phyloP scores from a whole-genome alignment of 1,284 basidiomycete species.

The Cutaneotrichosporon mucoides region DNA sequence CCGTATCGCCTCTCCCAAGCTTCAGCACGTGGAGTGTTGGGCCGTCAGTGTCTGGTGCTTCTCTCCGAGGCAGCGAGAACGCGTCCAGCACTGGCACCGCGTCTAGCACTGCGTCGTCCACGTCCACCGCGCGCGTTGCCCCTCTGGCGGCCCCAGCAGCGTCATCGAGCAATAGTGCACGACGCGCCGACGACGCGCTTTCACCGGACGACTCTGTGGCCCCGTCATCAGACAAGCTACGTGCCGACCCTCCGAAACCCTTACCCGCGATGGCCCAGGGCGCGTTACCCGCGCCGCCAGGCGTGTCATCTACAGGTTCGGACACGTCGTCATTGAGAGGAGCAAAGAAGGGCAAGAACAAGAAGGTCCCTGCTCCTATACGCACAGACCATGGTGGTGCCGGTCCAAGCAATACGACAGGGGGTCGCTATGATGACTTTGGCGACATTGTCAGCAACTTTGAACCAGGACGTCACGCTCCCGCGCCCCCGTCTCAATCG shows the following conservation, averaged over 20 bases:
- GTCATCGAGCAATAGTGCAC: not conserved
- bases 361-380: constrained; percentile 12
- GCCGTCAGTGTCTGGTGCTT: not conserved
- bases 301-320: not conserved
- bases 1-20: not conserved
- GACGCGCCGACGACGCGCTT: not conserved
- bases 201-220: not conserved
- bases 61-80: not conserved
- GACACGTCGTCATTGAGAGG: not conserved
- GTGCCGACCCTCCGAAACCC: constrained; percentile 1
- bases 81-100: not conserved
- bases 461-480: constrained; percentile 5
- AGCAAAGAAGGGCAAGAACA: constrained; percentile 3
- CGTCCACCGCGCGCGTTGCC: not conserved
- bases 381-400: constrained; percentile 19
- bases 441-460: constrained; percentile 6
- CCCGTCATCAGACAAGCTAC: not conserved
- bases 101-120: not conserved
- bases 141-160: not conserved
- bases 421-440: constrained; percentile 27
- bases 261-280: constrained; percentile 14
- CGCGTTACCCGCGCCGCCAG: constrained; percentile 8
- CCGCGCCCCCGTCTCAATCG: constrained; percentile 1
- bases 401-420: constrained; percentile 23
- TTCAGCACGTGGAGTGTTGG: constrained; percentile 1